Evolutionary conservation across 345 rosid species (phyloP).

Genomic region (Crucihimalaya himalaica): DNA sequence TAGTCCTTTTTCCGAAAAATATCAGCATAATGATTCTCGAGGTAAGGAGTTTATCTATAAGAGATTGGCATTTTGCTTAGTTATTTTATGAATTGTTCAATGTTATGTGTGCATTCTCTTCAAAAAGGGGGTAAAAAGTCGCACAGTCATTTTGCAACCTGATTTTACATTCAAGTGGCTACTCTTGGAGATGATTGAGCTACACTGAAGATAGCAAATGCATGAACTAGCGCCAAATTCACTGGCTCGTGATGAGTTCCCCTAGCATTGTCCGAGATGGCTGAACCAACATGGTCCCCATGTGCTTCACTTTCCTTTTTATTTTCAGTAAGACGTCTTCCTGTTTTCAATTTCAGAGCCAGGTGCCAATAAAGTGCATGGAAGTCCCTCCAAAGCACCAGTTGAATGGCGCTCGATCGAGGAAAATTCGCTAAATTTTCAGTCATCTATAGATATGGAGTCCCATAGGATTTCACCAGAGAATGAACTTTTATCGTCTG

Average conservation of each 20-base stretch:
- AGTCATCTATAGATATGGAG: conserved; percentile 38
- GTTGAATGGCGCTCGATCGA: conserved; percentile 30
- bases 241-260: conserved; percentile 1
- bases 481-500: conserved; percentile 35
- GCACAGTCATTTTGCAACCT: conserved; percentile 19
- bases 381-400: conserved; percentile 44
- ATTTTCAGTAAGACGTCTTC: conserved; percentile 12
- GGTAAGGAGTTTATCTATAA: conserved; percentile 45
- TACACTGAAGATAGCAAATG: conserved; percentile 22
- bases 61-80: conserved; percentile 14
- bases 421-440: conserved; percentile 27
- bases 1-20: conserved; percentile 48
- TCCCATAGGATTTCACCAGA: conserved; percentile 37
- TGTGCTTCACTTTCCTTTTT: conserved; percentile 9
- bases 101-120: conserved; percentile 1
- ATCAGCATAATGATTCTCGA: conserved; percentile 46
- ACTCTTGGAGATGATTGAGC: conserved; percentile 19
- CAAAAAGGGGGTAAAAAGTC: neutral
- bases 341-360: conserved; percentile 31
- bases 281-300: conserved; percentile 2
- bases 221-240: conserved; percentile 9
- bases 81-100: neutral
- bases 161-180: conserved; percentile 13
- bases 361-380: conserved; percentile 49
- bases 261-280: neutral